Conservation (phyloP, 176 grass and related monocot genomes). For the Triticum aestivum region DNA sequence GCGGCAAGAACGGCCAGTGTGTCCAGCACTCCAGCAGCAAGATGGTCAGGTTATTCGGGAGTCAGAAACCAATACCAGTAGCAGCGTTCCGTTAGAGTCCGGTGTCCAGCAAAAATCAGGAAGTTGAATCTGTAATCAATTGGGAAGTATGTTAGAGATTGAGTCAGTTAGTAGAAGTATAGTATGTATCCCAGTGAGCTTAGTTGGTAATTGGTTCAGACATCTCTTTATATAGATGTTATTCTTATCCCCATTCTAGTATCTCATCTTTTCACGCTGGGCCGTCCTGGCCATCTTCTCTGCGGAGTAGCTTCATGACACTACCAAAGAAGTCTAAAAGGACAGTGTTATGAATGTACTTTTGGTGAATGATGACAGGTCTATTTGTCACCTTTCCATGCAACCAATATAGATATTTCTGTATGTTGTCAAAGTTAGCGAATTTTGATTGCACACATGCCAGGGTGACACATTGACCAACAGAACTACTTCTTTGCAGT, state of each 20-base stretch:
- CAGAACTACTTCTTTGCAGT: not conserved
- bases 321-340: not conserved
- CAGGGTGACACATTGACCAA: not conserved
- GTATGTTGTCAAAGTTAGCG: not conserved
- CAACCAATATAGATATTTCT: conserved; percentile 3
- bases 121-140: not conserved
- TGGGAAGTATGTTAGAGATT: not conserved
- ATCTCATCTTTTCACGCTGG: not conserved
- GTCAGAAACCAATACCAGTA: not conserved
- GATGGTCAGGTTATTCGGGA: not conserved
- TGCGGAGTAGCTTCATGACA: not conserved
- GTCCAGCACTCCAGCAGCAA: not conserved
- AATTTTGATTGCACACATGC: not conserved
- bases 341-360: not conserved
- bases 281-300: not conserved
- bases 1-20: not conserved
- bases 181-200: not conserved
- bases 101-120: not conserved
- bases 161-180: not conserved
- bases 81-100: not conserved
- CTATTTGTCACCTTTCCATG: not conserved
- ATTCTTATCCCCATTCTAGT: not conserved
- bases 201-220: not conserved
- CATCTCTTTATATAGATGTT: not conserved
- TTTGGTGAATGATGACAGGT: not conserved